Evolutionary conservation across 805 yeast genomes (phyloP), one percentile per base, ranked within the genome.

Genomic region (Cyberlindnera euphorbiiphila): DNA sequence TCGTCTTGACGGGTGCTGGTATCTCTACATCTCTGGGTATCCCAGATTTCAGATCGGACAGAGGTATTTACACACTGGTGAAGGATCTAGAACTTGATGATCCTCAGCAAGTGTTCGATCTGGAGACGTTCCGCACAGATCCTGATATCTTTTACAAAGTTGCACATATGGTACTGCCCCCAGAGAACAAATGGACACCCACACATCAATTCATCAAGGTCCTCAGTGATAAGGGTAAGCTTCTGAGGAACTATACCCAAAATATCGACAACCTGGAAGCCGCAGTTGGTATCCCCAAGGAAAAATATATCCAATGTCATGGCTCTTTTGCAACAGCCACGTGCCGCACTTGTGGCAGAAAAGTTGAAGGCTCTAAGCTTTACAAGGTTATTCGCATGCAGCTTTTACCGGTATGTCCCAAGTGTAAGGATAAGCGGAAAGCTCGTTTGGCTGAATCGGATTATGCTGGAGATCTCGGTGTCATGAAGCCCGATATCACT

Each of bases 1-100:
- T 89, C 41, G 88, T 88, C 0, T 58, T 88, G 16, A 85, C 96
- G 0, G 97, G 97, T 12, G 97, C 97, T 0, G 97, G 97, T 17
- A 86, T 88, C 37, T 84, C 94, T 24, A 87, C 96, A 3, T 77
- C 87, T 2, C 62, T 87, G 37, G 96, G 96, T 7, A 88, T 87
- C 37, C 96, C 96, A 0, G 96, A 87, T 62, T 87, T 88, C 62
- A 72, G 97, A 56, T 86, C 96, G 0, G 78, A 85, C n/a, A 71
- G 80, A 46, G 97, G 97, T 33, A 73, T 88, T 37, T 88, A 88
- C 60, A 70, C 85, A 2, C 74, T 73, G 51, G 71, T 89, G 49
- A 69, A 71, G 36, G 72, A 74, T 50, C 60, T 85, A 38, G 89
- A 93, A 0, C 62, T 88, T 23, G 74, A 72, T 34, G 96, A 88